Evolutionary conservation across 75 land plant species (phyloP), one percentile per base, ranked within the genome.

Genomic region (Pinus tabuliformis): DNA sequence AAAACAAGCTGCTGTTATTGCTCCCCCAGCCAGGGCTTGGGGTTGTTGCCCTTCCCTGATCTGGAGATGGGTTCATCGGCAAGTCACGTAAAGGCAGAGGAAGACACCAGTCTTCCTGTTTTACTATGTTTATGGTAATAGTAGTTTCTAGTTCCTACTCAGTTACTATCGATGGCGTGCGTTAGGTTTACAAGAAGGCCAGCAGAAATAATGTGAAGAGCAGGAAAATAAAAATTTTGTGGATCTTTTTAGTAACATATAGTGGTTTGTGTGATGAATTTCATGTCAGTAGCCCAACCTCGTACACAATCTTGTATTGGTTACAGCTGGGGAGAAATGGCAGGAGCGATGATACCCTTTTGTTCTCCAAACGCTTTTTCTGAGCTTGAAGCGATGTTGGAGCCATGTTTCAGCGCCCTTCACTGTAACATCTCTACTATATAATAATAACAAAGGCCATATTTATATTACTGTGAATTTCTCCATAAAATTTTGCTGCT

Each of bases 81-180:
- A 64, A 64, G 68, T 64, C 68, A 64, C 68, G 1, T 39, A 64
- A 64, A 64, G 68, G 68, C 68, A 64, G 21, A 64, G 68, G 68
- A 33, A 64, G 68, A 30, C 36, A 30, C 36, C 6, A 30, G 20
- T 64, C 68, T 64, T 64, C 68, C 68, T 33, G 39, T 33, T 64
- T 6, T 5, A 16, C 5, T 64, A 37, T 64, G 16, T 33, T 30
- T 45, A 45, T 45, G 49, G 49, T 45, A 45, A 45, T 45, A 6
- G 7, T 45, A 45, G 49, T 45, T 45, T 45, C 49, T 45, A 45
- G 39, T 33, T 64, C 16, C 37, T 64, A 30, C 36, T 30, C 36
- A 6, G 39, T 8, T 64, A 64, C 36, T 28, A 33, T 62, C 8
- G 30, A 4, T 14, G 64, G 12, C 64, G 2, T 16, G 30, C 36